These are phyloP conservation scores for Didymella segeticola DNA, from an alignment of 2,329 filamentous ascomycete genomes.

Conservation along the genomic window DNA sequence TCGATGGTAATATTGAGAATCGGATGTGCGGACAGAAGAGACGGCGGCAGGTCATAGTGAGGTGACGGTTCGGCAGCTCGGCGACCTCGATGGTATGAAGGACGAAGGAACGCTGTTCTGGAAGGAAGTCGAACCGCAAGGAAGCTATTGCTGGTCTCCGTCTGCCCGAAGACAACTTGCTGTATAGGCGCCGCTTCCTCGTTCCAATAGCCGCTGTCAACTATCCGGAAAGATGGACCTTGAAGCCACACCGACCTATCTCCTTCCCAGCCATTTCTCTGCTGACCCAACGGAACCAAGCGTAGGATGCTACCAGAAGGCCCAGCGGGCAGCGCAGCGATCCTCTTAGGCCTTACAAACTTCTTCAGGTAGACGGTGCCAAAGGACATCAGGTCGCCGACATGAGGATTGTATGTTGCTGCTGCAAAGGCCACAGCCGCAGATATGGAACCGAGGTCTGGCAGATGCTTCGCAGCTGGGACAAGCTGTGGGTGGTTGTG, in stretches of 20 bases:
- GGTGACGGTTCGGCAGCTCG: slow-evolving; percentile 23
- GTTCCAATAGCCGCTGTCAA: slow-evolving; percentile 63
- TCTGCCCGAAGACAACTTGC: slow-evolving; percentile 60
- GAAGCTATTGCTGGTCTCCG: slow-evolving; percentile 51
- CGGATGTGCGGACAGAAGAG: slow-evolving; percentile 63
- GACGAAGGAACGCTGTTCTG: slow-evolving; percentile 57
- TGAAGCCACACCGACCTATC: slow-evolving; percentile 57
- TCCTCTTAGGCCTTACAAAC: slow-evolving; percentile 36
- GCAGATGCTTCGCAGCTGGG: slow-evolving; percentile 29
- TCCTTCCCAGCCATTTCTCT: slow-evolving; percentile 62
- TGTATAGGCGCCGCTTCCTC: slow-evolving; percentile 61
- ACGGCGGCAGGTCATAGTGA: slow-evolving; percentile 46
- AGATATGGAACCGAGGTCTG: slow-evolving; percentile 34
- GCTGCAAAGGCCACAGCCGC: slow-evolving; percentile 40
- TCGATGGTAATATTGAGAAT: slow-evolving; percentile 60
- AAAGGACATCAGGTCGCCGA: slow-evolving; percentile 59
- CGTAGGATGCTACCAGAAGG: slow-evolving; percentile 65
- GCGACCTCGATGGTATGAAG: slow-evolving; percentile 25
- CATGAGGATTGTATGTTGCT: slow-evolving; percentile 48
- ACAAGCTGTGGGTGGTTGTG: slow-evolving; percentile 33
- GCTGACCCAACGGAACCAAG: slow-evolving; percentile 58
- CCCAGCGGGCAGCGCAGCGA: slow-evolving; percentile 55
- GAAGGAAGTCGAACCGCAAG: slow-evolving; percentile 59
- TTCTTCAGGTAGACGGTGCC: slow-evolving; percentile 61
- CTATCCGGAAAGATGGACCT: slow-evolving; percentile 50